Percentiles rank a stretch among this genome's conserved stretches.
Conservation (phyloP, 352 stramenopile genomes). For the Pythium scleroteichum region DNA sequence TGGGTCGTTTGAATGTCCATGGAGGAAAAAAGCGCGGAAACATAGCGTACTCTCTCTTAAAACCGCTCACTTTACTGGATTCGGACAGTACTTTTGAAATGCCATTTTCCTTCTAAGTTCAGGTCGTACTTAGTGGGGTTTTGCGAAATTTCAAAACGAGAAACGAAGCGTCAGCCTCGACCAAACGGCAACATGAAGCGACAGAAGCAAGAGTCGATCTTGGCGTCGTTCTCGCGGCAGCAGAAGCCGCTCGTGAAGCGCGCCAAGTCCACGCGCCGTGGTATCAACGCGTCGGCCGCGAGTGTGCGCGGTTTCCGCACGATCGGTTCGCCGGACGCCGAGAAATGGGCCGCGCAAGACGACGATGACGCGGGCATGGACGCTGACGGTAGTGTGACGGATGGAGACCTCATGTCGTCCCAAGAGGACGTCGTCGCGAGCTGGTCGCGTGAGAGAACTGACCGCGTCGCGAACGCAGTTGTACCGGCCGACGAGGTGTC, state of each 20-base stretch:
- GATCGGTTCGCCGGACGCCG: slow-evolving; percentile 10
- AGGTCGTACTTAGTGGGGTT: too few species aligned
- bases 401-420: slow-evolving; percentile 58
- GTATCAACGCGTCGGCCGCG: background rate
- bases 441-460: slow-evolving; percentile 11
- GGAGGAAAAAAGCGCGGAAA: background rate
- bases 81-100: too few species aligned
- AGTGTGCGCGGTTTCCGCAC: slow-evolving; percentile 5
- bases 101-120: too few species aligned
- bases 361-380: slow-evolving; percentile 14
- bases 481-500: slow-evolving; percentile 4
- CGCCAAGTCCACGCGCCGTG: slow-evolving; percentile 6
- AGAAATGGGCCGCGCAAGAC: slow-evolving; percentile 4
- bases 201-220: slow-evolving; percentile 31
- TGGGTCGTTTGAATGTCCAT: background rate
- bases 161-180: too few species aligned
- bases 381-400: slow-evolving; percentile 46
- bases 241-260: slow-evolving; percentile 36
- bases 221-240: slow-evolving; percentile 29
- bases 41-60: slow-evolving; percentile 4
- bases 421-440: slow-evolving; percentile 37
- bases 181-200: slow-evolving; percentile 30
- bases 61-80: slow-evolving; percentile 15
- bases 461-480: slow-evolving; percentile 19
- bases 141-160: background rate